Percentiles rank a stretch among this genome's conserved stretches.
These are phyloP conservation scores for Epichloe scottii DNA, from an alignment of 2,329 filamentous ascomycete species.

Conservation along the genomic window DNA sequence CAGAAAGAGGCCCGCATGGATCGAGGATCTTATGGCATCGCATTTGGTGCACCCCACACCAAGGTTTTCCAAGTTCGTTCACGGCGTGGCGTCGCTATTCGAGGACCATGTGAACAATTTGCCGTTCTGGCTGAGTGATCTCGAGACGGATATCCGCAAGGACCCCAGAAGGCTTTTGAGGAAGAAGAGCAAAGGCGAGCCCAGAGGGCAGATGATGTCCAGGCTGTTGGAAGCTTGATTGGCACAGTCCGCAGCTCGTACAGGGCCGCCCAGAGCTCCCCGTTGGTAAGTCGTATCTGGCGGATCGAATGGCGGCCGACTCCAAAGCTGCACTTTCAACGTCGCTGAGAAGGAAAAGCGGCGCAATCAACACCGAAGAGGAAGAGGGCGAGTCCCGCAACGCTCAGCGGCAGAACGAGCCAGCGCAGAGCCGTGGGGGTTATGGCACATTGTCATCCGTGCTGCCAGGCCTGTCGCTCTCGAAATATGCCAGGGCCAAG, in stretches of 20 bases:
- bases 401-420: slow-evolving; percentile 22
- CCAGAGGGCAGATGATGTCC: slow-evolving; percentile 72
- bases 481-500: slow-evolving; percentile 55
- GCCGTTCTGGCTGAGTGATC: slow-evolving; percentile 87
- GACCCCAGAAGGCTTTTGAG: slow-evolving; percentile 86
- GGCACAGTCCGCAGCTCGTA: slow-evolving; percentile 43
- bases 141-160: slow-evolving; percentile 87
- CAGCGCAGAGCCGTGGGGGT: slow-evolving; percentile 18
- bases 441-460: slow-evolving; percentile 55
- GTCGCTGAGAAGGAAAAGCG: slow-evolving; percentile 14
- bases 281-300: slow-evolving; percentile 51
- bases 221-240: slow-evolving; percentile 80
- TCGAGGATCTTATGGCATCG: slow-evolving; percentile 82
- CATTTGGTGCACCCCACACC: slow-evolving; percentile 84
- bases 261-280: slow-evolving; percentile 55
- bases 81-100: slow-evolving; percentile 82
- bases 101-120: slow-evolving; percentile 94
- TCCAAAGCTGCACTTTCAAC: slow-evolving; percentile 20
- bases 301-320: slow-evolving; percentile 40
- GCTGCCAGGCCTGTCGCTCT: slow-evolving; percentile 71
- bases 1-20: slow-evolving; percentile 68
- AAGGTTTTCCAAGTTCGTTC: slow-evolving; percentile 92
- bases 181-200: slow-evolving; percentile 78
- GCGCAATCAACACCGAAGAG: slow-evolving; percentile 19
- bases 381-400: slow-evolving; percentile 23